Base-by-base conservation (phyloP, 495 filamentous ascomycete species). In the Amorphotheca resinae region DNA sequence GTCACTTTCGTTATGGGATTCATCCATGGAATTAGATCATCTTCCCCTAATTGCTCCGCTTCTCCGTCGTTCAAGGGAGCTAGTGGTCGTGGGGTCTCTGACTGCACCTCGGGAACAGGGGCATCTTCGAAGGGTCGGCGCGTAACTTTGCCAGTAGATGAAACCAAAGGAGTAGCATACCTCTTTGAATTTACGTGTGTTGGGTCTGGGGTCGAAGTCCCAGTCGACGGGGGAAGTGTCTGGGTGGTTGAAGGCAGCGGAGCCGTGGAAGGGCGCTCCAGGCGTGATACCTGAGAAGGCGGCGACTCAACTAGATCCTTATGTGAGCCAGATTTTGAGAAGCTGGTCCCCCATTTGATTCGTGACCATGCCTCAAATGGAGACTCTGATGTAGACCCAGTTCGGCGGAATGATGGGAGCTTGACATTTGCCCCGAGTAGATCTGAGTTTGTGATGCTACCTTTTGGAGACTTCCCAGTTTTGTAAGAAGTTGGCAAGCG, bases 331-430 rank as follows among this genome's bases (percentile, higher is more conserved):
- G 5, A 21, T 18, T 20, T 28, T 9, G n/a, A 28, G 5, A 11
- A 11, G 11, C 5, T 2, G 23, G 46, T 70, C 2, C 73, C 72
- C 18, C 66, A 67, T 58, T 89, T 93, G 17, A 85, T 66, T 38
- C 74, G 72, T 22, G 76, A 75, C 80, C 84, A 91, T 2, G 54
- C 56, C 40, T 64, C 59, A 44, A 88, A 86, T 9, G 66, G 62
- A 4, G 65, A 65, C 5, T 54, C 48, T 4, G 42, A 20, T 42
- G 57, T 41, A 45, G 42, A 22, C 36, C 22, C 48, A 31, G 55
- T 16, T 30, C 22, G 22, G 42, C 53, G 38, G 11, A 47, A 50
- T 9, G 45, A 45, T 33, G 45, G 44, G 22, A 61, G 42, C 18
- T 54, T 57, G 8, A 61, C 45, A 38, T 55, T 50, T 11, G 54